phyloP scores from a whole-genome alignment of 148 eudicot genomes.

The Diospyros lotus region DNA sequence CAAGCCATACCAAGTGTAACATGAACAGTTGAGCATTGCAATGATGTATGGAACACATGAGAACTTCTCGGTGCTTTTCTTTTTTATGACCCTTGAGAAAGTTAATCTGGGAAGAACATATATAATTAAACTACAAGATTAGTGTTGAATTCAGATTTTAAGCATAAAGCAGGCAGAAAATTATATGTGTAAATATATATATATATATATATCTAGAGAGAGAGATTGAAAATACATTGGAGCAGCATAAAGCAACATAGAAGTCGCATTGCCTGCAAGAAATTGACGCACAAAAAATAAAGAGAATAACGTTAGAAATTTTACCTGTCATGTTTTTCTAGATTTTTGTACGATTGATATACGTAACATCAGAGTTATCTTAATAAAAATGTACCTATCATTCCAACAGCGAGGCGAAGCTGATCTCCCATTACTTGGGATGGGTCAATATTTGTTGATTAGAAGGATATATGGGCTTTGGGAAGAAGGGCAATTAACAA shows the following conservation, averaged over 20 bases:
- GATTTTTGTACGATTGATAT: neutral
- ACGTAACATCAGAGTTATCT: neutral
- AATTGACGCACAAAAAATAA: neutral
- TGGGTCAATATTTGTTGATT: too few species aligned
- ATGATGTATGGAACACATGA: conserved; percentile 70
- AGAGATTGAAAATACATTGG: conserved; percentile 47
- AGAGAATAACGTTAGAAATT: neutral
- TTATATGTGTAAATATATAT: too few species aligned
- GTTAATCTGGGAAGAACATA: conserved; percentile 45
- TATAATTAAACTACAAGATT: neutral
- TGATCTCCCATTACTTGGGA: conserved; percentile 43
- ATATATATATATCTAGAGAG: neutral
- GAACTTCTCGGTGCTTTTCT: conserved; percentile 63
- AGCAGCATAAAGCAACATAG: conserved; percentile 64
- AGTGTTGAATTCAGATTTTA: neutral
- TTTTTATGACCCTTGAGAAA: conserved; percentile 53
- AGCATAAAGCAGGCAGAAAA: too few species aligned
- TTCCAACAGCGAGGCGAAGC: conserved; percentile 52
- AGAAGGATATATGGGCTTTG: neutral
- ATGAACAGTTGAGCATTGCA: conserved; percentile 49
- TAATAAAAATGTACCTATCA: conserved; percentile 45
- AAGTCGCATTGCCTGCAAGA: conserved; percentile 73
- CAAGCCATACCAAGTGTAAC: conserved; percentile 83
- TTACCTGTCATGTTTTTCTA: neutral
- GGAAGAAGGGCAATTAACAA: neutral